These are phyloP conservation scores for Drechslerella coelobrocha DNA, from an alignment of 2,329 filamentous ascomycete species.

Conservation along the genomic window DNA sequence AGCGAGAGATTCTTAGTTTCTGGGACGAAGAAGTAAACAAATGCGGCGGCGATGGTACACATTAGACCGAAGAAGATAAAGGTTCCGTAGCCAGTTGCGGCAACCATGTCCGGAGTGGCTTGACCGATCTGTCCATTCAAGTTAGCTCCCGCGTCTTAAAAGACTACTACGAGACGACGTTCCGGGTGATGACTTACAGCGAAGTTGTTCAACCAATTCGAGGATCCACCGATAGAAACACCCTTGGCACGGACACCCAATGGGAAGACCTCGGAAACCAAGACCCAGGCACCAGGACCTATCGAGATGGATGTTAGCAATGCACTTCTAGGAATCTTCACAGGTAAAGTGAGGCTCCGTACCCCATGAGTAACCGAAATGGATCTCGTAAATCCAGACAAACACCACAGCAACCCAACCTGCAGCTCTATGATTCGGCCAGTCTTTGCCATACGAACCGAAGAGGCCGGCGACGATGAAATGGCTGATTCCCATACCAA, in stretches of 20 bases:
- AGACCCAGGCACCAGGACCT: neutral
- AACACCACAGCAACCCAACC: slow-evolving; percentile 68
- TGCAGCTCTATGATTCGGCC: slow-evolving; percentile 62
- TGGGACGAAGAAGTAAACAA: slow-evolving; percentile 65
- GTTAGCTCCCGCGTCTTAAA: neutral
- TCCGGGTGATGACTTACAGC: slow-evolving; percentile 53
- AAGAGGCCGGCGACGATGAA: slow-evolving; percentile 65
- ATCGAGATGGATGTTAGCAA: slow-evolving; percentile 52
- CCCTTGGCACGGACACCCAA: slow-evolving; percentile 69
- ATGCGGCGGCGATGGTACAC: slow-evolving; percentile 62
- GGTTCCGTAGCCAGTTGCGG: slow-evolving; percentile 65
- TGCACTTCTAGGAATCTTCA: slow-evolving; percentile 51
- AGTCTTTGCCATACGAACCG: slow-evolving; percentile 63
- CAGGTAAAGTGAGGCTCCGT: slow-evolving; percentile 54
- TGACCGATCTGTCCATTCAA: slow-evolving; percentile 62
- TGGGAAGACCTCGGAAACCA: slow-evolving; percentile 68
- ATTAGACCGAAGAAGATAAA: slow-evolving; percentile 69
- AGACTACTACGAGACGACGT: neutral
- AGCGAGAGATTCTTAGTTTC: slow-evolving; percentile 67
- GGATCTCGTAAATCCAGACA: slow-evolving; percentile 69
- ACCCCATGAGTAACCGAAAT: slow-evolving; percentile 68
- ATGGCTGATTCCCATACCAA: slow-evolving; percentile 62
- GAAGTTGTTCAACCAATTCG: slow-evolving; percentile 72
- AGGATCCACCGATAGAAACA: slow-evolving; percentile 69
- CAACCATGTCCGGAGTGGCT: slow-evolving; percentile 70